Evolutionary conservation across 2,329 filamentous ascomycete genomes (phyloP).

Genomic region (Nothophoma quercina): DNA sequence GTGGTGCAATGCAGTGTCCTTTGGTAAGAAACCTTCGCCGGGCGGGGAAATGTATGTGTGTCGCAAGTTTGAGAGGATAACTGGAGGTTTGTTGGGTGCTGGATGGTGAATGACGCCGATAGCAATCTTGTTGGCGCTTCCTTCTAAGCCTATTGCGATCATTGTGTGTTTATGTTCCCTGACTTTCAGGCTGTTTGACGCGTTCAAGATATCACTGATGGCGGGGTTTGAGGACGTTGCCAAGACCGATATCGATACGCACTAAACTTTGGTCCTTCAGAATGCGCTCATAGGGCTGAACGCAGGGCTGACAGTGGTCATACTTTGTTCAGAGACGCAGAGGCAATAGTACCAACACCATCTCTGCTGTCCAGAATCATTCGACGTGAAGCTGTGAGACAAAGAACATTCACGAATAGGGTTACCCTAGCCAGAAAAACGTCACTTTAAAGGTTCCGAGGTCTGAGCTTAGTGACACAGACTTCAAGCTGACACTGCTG

Average conservation of each 20-base stretch:
- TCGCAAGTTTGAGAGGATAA: slow-evolving; percentile 87
- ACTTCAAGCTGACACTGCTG: slow-evolving; percentile 10
- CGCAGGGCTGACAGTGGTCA: neutral
- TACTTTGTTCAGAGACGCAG: neutral
- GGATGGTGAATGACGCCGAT: slow-evolving; percentile 89
- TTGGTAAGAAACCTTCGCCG: slow-evolving; percentile 92
- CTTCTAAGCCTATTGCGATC: slow-evolving; percentile 80
- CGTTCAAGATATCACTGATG: slow-evolving; percentile 19
- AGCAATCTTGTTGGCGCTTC: slow-evolving; percentile 97
- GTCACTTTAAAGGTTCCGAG: slow-evolving; percentile 1
- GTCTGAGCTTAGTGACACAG: slow-evolving; percentile 15
- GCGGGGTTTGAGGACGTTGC: slow-evolving; percentile 27
- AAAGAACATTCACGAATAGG: neutral
- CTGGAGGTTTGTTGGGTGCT: slow-evolving; percentile 52
- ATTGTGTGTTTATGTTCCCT: slow-evolving; percentile 50
- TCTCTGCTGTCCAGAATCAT: neutral
- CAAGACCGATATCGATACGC: slow-evolving; percentile 31
- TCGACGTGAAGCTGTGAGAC: neutral
- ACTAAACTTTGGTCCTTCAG: neutral
- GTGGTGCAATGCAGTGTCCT: slow-evolving; percentile 95
- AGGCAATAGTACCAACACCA: neutral
- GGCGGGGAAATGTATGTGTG: slow-evolving; percentile 93
- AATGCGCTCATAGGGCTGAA: slow-evolving; percentile 21
- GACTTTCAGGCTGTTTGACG: slow-evolving; percentile 5
- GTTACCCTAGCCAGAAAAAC: neutral